Percentiles rank a stretch among this genome's conserved stretches.
phyloP scores from a whole-genome alignment of 1,284 basidiomycete species.

The Ustilago vetiveriae region DNA sequence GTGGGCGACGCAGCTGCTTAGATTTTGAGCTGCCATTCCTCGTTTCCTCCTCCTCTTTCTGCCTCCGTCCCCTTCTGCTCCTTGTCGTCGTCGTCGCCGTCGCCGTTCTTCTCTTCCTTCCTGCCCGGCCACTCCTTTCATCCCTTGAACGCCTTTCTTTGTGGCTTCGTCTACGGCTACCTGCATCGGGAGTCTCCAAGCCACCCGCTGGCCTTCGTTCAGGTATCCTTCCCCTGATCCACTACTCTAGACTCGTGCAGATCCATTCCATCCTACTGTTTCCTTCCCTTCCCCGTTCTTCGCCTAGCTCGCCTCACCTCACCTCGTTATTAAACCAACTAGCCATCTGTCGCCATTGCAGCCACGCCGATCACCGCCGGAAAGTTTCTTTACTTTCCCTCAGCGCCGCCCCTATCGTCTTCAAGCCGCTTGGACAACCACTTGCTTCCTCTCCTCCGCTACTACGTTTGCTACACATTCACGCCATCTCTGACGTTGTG shows the following conservation, averaged over 20 bases:
- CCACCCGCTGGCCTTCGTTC: not conserved
- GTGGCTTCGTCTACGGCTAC: constrained; percentile 3
- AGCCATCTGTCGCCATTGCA: constrained; percentile 5
- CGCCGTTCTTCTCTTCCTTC: not conserved
- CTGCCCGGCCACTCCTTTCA: not conserved
- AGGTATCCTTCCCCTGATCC: not conserved
- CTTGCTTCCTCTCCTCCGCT: too few relatives aligned
- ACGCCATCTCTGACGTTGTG: too few relatives aligned
- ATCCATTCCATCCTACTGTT: not conserved
- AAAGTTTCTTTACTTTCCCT: not conserved
- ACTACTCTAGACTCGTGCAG: not conserved
- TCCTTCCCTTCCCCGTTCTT: not conserved
- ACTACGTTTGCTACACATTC: too few relatives aligned
- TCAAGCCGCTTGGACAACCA: too few relatives aligned
- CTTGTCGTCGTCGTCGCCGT: not conserved
- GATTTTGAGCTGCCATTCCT: not conserved
- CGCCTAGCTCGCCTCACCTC: constrained; percentile 10
- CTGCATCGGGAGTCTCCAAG: constrained; percentile 9
- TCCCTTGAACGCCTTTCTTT: not conserved
- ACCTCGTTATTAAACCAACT: not conserved
- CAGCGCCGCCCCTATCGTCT: not conserved
- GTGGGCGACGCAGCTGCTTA: too few relatives aligned
- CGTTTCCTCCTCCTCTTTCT: not conserved
- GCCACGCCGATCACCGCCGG: constrained; percentile 14
- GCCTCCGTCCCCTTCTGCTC: not conserved